These are phyloP conservation scores for Ceratocystis destructans DNA, from an alignment of 2,329 filamentous ascomycete species.

Conservation along the genomic window DNA sequence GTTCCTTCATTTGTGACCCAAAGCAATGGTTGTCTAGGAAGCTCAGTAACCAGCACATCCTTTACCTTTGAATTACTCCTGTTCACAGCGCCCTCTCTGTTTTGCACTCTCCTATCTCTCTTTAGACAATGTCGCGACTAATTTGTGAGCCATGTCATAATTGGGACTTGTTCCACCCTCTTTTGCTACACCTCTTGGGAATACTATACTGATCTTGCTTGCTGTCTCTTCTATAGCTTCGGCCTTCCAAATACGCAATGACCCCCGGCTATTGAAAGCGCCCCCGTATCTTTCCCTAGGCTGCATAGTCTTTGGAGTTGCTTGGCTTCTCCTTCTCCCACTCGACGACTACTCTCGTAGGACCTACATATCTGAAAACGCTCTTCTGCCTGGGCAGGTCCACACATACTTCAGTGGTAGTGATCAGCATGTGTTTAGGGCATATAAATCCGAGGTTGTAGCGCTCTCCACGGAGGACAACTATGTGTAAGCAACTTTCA, in stretches of 20 bases:
- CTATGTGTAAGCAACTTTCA: conserved; percentile 32
- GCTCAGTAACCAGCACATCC: background rate
- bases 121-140: conserved; percentile 17
- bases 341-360: conserved; percentile 78
- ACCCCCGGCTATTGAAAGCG: conserved; percentile 67
- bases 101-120: background rate
- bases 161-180: background rate
- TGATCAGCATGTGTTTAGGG: conserved; percentile 87
- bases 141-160: conserved; percentile 13
- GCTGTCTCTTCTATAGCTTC: conserved; percentile 32
- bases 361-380: conserved; percentile 97
- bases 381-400: conserved; percentile 85
- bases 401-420: conserved; percentile 96
- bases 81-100: conserved; percentile 17
- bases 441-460: conserved; percentile 74
- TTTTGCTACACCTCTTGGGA: background rate
- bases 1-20: background rate
- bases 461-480: conserved; percentile 42
- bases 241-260: conserved; percentile 57
- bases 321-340: conserved; percentile 81
- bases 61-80: conserved; percentile 11
- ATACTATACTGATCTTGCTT: background rate
- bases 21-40: background rate
- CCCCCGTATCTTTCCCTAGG: conserved; percentile 79
- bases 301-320: conserved; percentile 70